Conservation (phyloP, 495 filamentous ascomycete species). For the Xylaria scruposa region DNA sequence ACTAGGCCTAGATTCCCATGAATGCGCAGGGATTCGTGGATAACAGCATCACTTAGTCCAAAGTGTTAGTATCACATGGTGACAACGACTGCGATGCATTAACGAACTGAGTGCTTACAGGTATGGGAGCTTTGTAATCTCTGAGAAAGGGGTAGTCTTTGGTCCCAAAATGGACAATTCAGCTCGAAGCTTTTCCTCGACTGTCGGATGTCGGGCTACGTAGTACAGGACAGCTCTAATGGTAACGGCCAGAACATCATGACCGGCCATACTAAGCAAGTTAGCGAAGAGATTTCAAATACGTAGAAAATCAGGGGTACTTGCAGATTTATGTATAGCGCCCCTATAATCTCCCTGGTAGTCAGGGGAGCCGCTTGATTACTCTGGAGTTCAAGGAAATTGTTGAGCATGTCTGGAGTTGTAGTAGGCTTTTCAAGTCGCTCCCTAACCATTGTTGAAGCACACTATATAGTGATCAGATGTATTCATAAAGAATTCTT, state of each 20-base stretch:
- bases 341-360: neutral
- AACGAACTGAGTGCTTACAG: neutral
- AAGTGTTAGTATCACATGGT: neutral
- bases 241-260: constrained; percentile 4
- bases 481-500: no score
- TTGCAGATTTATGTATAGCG: constrained; percentile 5
- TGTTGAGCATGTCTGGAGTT: neutral
- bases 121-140: constrained; percentile 1
- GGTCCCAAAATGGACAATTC: neutral
- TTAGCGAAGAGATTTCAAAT: neutral
- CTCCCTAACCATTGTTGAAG: neutral
- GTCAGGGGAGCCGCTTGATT: neutral
- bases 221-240: neutral
- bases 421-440: neutral
- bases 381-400: neutral
- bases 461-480: neutral
- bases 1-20: neutral
- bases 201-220: neutral
- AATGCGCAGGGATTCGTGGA: neutral
- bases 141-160: neutral
- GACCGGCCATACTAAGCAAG: neutral
- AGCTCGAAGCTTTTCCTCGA: neutral
- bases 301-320: neutral
- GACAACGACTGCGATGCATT: neutral
- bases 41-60: neutral